Percentiles rank a stretch among this genome's conserved stretches.
These are phyloP conservation scores for Lipomyces sp. DNA, from an alignment of 805 yeast genomes.

Conservation along the genomic window DNA sequence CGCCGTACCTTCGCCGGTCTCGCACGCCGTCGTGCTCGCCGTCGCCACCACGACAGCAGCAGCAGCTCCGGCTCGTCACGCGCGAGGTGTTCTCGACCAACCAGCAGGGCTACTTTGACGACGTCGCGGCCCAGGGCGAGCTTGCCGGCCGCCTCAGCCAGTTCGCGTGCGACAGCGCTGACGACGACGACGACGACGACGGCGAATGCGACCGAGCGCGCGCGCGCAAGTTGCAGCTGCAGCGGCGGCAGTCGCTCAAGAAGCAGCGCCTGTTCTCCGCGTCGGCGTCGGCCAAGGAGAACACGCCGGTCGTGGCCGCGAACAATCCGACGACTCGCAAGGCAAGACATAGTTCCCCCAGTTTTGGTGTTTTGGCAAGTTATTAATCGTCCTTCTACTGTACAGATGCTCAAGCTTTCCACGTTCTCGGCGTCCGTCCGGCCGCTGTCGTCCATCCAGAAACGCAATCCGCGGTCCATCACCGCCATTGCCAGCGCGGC, in stretches of 20 bases:
- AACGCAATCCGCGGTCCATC: constrained; percentile 3
- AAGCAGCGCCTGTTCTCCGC: too few species aligned
- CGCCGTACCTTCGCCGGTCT: too few species aligned
- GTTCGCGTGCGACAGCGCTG: constrained; percentile 5
- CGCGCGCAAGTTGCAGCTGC: background rate
- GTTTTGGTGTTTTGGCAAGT: too few species aligned
- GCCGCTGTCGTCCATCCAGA: background rate
- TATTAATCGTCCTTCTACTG: too few species aligned
- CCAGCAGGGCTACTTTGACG: constrained; percentile 22
- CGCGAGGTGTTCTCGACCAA: constrained; percentile 7
- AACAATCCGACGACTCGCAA: too few species aligned
- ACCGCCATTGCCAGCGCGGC: constrained; percentile 5
- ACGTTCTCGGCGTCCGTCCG: background rate
- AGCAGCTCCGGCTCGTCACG: background rate
- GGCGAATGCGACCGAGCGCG: background rate
- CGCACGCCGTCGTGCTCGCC: too few species aligned
- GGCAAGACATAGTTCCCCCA: too few species aligned
- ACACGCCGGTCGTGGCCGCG: too few species aligned
- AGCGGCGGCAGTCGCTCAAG: too few species aligned
- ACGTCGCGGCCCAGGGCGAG: constrained; percentile 6
- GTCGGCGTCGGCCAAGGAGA: too few species aligned
- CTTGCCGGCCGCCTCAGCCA: constrained; percentile 3
- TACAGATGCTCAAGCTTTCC: background rate
- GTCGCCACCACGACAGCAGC: too few species aligned
- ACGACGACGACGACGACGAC: background rate